Percentiles rank a stretch among this genome's conserved stretches.
Conservation (phyloP, 768 basidiomycete genomes). For the Auriculariales sp. region DNA sequence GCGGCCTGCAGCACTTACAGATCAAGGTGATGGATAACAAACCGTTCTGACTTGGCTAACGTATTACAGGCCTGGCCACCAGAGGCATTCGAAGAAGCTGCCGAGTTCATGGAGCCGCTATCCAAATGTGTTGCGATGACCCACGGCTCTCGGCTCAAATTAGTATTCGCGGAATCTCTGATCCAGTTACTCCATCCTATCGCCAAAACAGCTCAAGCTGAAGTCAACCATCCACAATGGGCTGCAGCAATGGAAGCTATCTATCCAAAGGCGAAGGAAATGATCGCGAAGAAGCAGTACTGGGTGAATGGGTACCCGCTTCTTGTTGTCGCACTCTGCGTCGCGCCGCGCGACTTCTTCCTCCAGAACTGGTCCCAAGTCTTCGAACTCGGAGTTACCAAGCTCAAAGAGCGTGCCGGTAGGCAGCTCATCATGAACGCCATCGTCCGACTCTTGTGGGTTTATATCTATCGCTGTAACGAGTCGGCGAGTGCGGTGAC, state of each 20-base stretch:
- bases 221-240: constrained; percentile 93
- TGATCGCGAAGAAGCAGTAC: constrained; percentile 66
- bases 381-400: constrained; percentile 57
- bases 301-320: constrained; percentile 81
- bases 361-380: constrained; percentile 65
- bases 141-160: constrained; percentile 72
- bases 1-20: constrained; percentile 66
- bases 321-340: constrained; percentile 69
- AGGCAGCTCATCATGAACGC: constrained; percentile 68
- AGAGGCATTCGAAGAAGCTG: constrained; percentile 82
- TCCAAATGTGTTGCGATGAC: constrained; percentile 73
- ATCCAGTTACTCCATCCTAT: constrained; percentile 71
- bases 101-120: constrained; percentile 76
- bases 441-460: constrained; percentile 75
- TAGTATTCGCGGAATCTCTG: constrained; percentile 72
- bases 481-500: constrained; percentile 72
- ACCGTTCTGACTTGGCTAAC: neutral
- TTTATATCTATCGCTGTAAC: constrained; percentile 86
- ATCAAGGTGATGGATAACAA: constrained; percentile 43
- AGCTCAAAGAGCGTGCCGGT: constrained; percentile 72
- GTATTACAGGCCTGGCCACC: constrained; percentile 78
- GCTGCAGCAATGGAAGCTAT: constrained; percentile 80
- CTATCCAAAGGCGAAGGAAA: constrained; percentile 66
- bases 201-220: constrained; percentile 88
- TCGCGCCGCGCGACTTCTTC: constrained; percentile 76